Base-by-base conservation (phyloP, 805 yeast genomes). In the Yarrowia deformans region DNA sequence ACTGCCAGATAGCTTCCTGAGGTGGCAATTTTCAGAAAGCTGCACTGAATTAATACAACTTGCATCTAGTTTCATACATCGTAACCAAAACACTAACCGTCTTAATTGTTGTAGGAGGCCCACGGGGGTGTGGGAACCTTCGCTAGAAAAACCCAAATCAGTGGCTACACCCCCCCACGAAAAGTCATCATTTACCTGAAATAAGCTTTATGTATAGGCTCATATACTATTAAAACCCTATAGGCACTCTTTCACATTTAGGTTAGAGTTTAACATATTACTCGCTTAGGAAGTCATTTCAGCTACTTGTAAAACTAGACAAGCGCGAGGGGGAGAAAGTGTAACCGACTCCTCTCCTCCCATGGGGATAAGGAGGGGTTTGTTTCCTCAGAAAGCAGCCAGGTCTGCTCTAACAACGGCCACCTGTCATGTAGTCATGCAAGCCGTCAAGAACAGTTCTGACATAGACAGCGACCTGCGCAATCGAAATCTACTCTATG, bases 41-140 rank as follows among this genome's bases (percentile, higher is more conserved):
- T n/a, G n/a, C n/a, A n/a, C n/a, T n/a, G n/a, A n/a, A n/a, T n/a
- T 50, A 50, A 46, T 46, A 46, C 34, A 46, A 46, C 50, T 46
- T 23, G 50, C 50, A 46, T 19, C 39, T 16, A 34, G 39, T 50
- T 50, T 50, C 50, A 46, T 46, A 10, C 19, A 19, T 45, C 32
- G 49, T 45, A 45, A 45, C 32, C 8, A 45, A 45, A 45, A 45
- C 49, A 45, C 49, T 45, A 45, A 45, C 12, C 6, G 50, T 46
- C 50, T 34, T 46, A 46, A 46, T 12, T 23, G 23, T 46, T 34
- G 34, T n/a, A 43, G 43, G 43, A 40, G 43, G 43, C 19, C 46
- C 46, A n/a, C 10, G 46, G 46, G 19, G 46, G 23, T 8, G 12
- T 35, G 39, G 39, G 23, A 18, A 45, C 16, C 32, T 46, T 46